Percentiles rank a stretch among this genome's conserved stretches.
phyloP scores from a whole-genome alignment of 78 protist genomes.

The Blattamonas nauphoetae region DNA sequence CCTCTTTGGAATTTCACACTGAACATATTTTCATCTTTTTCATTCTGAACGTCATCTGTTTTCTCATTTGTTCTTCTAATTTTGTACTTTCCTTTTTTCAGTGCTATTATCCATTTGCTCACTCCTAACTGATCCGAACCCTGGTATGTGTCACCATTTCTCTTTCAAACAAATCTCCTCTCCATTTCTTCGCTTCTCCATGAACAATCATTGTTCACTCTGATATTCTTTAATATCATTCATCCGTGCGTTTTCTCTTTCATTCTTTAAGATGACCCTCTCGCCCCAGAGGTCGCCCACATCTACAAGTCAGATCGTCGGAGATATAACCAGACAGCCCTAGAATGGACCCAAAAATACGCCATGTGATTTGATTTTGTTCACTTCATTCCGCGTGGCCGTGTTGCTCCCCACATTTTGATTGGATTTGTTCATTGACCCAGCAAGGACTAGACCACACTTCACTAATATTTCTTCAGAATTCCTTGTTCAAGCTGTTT shows the following conservation, averaged over 20 bases:
- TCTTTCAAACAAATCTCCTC: no score
- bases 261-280: neutral
- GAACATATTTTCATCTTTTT: no score
- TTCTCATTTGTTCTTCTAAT: neutral
- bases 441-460: no score
- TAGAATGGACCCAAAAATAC: neutral
- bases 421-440: no score
- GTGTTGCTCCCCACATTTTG: no score
- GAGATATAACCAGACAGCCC: constrained; percentile 3
- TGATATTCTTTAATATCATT: neutral
- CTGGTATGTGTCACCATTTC: no score
- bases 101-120: constrained; percentile 74
- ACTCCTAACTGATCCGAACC: constrained; percentile 84
- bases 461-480: no score
- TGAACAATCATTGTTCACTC: no score
- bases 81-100: neutral
- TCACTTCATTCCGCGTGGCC: neutral
- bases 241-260: neutral
- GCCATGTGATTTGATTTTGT: neutral
- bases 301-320: neutral
- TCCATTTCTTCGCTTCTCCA: no score
- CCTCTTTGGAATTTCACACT: no score
- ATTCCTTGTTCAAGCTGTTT: no score
- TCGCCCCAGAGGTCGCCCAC: constrained; percentile 2
- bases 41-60: no score